Evolutionary conservation across 2,329 filamentous ascomycete genomes (phyloP).

Genomic region (Fusarium scirpi): DNA sequence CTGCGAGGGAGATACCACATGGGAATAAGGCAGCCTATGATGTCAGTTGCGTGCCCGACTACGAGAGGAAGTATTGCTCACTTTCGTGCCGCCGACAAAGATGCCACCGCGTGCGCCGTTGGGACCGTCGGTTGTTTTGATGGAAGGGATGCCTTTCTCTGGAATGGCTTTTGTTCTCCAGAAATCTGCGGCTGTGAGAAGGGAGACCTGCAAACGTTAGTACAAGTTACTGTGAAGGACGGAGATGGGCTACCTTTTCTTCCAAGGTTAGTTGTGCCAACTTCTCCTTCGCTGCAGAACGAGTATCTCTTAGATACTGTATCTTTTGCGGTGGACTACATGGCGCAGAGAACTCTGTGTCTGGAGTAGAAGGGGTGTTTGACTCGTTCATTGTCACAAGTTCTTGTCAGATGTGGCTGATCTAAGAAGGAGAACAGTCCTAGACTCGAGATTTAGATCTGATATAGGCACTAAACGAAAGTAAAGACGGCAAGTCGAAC

Average conservation of each 20-base stretch:
- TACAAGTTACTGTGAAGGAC: background rate
- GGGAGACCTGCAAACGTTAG: slow-evolving; percentile 61
- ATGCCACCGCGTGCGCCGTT: slow-evolving; percentile 77
- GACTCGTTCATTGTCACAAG: slow-evolving; percentile 37
- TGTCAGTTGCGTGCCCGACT: no score
- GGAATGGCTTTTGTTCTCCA: slow-evolving; percentile 76
- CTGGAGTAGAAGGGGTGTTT: slow-evolving; percentile 57
- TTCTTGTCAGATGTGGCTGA: background rate
- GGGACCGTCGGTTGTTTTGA: slow-evolving; percentile 77
- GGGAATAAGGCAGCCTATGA: slow-evolving; percentile 79
- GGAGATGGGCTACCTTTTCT: slow-evolving; percentile 62
- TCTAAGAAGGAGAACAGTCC: background rate
- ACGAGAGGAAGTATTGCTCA: slow-evolving; percentile 45
- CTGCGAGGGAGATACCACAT: slow-evolving; percentile 81
- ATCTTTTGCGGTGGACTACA: slow-evolving; percentile 57
- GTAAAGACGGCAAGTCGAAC: slow-evolving; percentile 10
- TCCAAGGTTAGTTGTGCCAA: slow-evolving; percentile 65
- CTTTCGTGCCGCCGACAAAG: slow-evolving; percentile 75
- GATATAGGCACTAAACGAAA: slow-evolving; percentile 1
- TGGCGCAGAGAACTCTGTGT: slow-evolving; percentile 62
- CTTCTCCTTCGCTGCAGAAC: slow-evolving; percentile 61
- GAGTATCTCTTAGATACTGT: slow-evolving; percentile 53
- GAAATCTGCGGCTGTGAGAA: slow-evolving; percentile 73
- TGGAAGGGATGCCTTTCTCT: slow-evolving; percentile 71
- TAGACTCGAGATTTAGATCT: slow-evolving; percentile 4